These are phyloP conservation scores for Trapa incisa DNA, from an alignment of 345 rosid species.

Conservation along the genomic window DNA sequence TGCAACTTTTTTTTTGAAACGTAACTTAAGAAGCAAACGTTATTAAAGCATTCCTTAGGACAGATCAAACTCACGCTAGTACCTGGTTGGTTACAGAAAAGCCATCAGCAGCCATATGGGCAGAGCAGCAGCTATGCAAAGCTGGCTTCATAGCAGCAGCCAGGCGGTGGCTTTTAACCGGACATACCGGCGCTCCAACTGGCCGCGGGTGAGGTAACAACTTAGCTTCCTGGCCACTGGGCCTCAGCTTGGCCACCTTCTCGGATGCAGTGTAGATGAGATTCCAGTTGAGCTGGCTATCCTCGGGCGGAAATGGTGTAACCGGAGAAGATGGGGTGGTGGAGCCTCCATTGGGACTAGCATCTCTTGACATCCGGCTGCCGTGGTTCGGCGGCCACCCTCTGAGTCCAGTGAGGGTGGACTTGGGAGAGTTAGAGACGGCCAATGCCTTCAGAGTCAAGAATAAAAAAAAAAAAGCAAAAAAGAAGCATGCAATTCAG, in stretches of 20 bases:
- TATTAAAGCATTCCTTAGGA: not conserved
- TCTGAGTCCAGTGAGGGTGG: constrained; percentile 48
- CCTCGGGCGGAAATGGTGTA: constrained; percentile 26
- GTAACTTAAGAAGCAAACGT: not conserved
- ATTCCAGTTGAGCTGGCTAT: constrained; percentile 32
- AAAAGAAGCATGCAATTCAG: not conserved
- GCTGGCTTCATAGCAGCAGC: not conserved
- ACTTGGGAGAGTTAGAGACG: constrained; percentile 53
- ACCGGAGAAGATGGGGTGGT: constrained; percentile 31
- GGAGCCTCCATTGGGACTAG: constrained; percentile 42
- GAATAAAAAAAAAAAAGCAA: too few species aligned
- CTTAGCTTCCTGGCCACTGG: constrained; percentile 14
- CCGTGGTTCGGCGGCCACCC: not conserved
- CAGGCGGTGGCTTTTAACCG: not conserved
- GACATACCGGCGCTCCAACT: not conserved
- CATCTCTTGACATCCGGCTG: constrained; percentile 18
- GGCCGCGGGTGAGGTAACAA: not conserved
- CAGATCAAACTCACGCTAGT: not conserved
- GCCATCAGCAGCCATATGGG: too few species aligned
- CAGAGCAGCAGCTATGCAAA: not conserved
- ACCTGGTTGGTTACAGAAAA: not conserved
- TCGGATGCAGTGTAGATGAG: constrained; percentile 60
- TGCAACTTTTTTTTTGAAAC: not conserved
- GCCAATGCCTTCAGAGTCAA: constrained; percentile 16
- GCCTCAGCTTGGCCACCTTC: constrained; percentile 52